Percentiles rank a stretch among this genome's conserved stretches.
Evolutionary conservation across 345 rosid species (phyloP).

Genomic region (Passiflora organensis): DNA sequence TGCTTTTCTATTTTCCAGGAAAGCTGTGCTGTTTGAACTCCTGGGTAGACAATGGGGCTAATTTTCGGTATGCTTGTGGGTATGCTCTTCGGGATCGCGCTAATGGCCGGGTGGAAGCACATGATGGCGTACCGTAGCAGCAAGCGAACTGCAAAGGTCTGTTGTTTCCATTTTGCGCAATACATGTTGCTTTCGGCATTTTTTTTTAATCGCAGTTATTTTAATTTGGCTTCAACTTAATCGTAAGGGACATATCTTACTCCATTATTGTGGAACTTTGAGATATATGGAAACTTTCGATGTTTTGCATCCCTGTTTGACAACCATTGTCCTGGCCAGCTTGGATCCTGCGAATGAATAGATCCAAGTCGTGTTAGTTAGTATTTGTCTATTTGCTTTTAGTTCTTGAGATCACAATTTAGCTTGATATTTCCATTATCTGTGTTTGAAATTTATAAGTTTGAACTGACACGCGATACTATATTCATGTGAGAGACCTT

Average conservation of each 20-base stretch:
- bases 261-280: not conserved
- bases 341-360: not conserved
- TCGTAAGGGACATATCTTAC: too few relatives aligned
- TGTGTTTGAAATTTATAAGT: too few relatives aligned
- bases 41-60: slow-evolving; percentile 80
- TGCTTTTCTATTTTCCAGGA: slow-evolving; percentile 1
- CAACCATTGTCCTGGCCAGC: too few relatives aligned
- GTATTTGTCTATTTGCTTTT: too few relatives aligned
- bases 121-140: slow-evolving; percentile 85
- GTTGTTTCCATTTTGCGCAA: not conserved
- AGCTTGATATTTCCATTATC: too few relatives aligned
- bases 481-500: too few relatives aligned
- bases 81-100: slow-evolving; percentile 65
- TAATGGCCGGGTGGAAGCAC: slow-evolving; percentile 94
- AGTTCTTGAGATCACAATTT: too few relatives aligned
- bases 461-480: too few relatives aligned
- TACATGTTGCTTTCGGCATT: not conserved
- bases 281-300: not conserved
- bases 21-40: slow-evolving; percentile 4
- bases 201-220: not conserved
- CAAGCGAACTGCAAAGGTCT: slow-evolving; percentile 89
- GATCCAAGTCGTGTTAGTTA: not conserved
- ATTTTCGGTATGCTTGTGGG: slow-evolving; percentile 85
- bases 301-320: too few relatives aligned
- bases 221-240: not conserved